These are phyloP conservation scores for Acer saccharum DNA, from an alignment of 345 rosid genomes.

Conservation along the genomic window DNA sequence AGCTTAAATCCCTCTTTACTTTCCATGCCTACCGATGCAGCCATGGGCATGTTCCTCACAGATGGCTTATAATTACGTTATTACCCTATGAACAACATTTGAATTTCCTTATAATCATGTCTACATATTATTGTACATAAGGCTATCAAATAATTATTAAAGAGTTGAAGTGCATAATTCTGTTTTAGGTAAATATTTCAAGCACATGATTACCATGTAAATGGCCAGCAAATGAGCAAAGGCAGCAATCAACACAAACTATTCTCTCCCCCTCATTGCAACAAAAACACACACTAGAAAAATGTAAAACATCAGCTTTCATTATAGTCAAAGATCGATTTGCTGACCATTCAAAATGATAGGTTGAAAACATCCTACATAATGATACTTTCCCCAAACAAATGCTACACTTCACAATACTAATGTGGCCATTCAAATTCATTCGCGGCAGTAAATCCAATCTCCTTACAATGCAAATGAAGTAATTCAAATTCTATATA, in stretches of 20 bases:
- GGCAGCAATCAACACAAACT: background rate
- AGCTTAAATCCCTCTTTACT: constrained; percentile 72
- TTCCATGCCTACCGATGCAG: constrained; percentile 45
- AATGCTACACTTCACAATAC: background rate
- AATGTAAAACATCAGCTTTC: background rate
- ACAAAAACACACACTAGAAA: background rate
- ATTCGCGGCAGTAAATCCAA: background rate
- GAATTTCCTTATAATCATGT: constrained; percentile 8
- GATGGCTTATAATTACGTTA: constrained; percentile 49
- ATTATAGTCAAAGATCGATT: background rate
- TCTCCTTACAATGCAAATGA: background rate
- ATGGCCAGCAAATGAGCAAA: background rate
- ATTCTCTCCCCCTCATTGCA: background rate
- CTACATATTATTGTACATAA: background rate
- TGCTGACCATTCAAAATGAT: background rate
- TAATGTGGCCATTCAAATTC: background rate
- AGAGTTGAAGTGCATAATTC: background rate
- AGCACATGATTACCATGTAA: background rate
- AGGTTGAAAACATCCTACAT: too few species aligned
- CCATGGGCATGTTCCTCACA: constrained; percentile 54
- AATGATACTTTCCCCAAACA: background rate
- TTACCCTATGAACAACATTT: constrained; percentile 45
- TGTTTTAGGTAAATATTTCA: too few species aligned
- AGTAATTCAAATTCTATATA: background rate
- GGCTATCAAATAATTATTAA: background rate